Base-by-base conservation (phyloP, 805 yeast genomes). In the Lipomyces yamadae region DNA sequence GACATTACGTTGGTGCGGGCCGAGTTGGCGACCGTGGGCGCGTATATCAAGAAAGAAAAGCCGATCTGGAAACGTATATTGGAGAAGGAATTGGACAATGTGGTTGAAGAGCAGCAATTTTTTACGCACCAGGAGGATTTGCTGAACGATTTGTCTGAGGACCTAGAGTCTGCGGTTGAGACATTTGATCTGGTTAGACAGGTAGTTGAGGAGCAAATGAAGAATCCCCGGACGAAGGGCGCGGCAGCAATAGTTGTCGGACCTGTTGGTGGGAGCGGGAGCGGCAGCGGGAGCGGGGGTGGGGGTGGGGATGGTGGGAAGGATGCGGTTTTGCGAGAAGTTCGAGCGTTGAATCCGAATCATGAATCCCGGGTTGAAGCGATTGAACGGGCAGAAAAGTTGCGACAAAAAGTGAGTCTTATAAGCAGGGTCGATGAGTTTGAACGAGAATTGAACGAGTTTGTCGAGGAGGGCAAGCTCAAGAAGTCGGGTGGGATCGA, bases 61-160 rank as follows among this genome's bases (percentile, higher is more conserved):
- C 88, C 92, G 5, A 86, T 86, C 39, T 92, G 98, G 97, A 90
- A 91, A 75, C 85, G 85, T 71, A 88, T 91, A 7, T 94, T 99
- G 98, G 97, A 93, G 75, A 81, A 88, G 4, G 97, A 92, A 75
- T 83, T 95, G 64, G 95, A 92, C 68, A 88, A 88, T 48, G 94
- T 95, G 13, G 89, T 97, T 70, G 97, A 92, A 74, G 98, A 93
- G 74, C 98, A 95, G 76, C 96, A 94, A 71, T 92, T 92, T 76
- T 86, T 93, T 78, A 90, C 90, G 64, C 83, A 92, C 24, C 98
- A 94, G 77, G 97, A 92, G 73, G 97, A 91, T 67, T 83, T 96
- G 63, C 85, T 91, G 1, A 82, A 82, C 37, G 96, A 94, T 74
- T 78, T 95, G 69, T 85, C 84, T 54, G 95, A 91, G 69, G 99